Evolutionary conservation across 75 land plant species (phyloP), one percentile per base, ranked within the genome.

Genomic region (Larix kaempferi): DNA sequence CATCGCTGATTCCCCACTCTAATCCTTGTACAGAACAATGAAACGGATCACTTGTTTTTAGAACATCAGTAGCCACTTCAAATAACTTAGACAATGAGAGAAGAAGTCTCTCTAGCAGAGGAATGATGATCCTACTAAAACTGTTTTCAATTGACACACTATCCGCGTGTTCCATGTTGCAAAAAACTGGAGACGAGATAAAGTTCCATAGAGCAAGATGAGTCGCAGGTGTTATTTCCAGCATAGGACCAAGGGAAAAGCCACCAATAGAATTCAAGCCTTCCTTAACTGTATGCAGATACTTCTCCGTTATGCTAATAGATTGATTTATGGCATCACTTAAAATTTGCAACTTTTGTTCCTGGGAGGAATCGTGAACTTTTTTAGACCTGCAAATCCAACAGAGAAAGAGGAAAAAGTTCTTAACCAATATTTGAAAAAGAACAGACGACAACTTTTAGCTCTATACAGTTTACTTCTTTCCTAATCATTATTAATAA

Each of bases 31-130:
- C 29, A 25, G 19, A 55, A 55, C 19, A 15, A 73, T 73, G 35
- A 26, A 25, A 73, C 3, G 52, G 3, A 14, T 73, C 57, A 25
- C 6, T 22, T 52, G 29, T 22, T 2, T 55, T 41, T 55, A 73
- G 75, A 73, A 73, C 27, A 55, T 19, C 49, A n/a, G 79, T 77
- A 21, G 77, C 78, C 14, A 76, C 63, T 17, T 76, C 79, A 77
- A 84, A 87, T 21, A 87, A 56, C 37, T 82, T 83, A 54, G 77
- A 74, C 44, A 92, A 56, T 56, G 76, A 74, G 6, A 76, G 71
- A 33, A 94, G 78, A 78, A 94, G 79, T 74, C 67, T 75, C 78
- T 85, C 91, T 19, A 84, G 8, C 11, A 82, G 73, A 35, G 88
- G 83, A 44, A 76, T 66, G 39, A 86, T 56, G 26, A 66, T 29